Conservation (phyloP, 2,329 filamentous ascomycete species). For the Curvularia hawaiiensis region DNA sequence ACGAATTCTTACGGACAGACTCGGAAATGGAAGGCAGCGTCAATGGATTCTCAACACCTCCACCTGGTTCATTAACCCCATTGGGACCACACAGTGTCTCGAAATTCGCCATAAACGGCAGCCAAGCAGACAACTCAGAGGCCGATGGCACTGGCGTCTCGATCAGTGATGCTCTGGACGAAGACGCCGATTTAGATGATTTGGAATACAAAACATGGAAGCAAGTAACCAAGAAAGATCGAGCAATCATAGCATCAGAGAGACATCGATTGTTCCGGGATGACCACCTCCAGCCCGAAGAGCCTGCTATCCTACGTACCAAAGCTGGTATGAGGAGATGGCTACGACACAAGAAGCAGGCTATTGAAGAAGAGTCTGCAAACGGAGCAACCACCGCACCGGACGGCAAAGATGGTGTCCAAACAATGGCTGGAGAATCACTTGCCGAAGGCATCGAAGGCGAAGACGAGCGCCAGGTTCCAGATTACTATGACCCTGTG, state of each 20-base stretch:
- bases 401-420: conserved; percentile 54
- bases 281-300: conserved; percentile 82
- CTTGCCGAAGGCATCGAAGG: conserved; percentile 93
- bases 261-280: conserved; percentile 84
- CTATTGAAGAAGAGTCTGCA: conserved; percentile 46
- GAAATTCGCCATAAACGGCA: conserved; percentile 62
- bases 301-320: conserved; percentile 81
- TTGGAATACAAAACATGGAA: conserved; percentile 97
- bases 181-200: conserved; percentile 86
- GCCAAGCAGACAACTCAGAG: conserved; percentile 85
- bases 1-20: conserved; percentile 64
- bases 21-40: conserved; percentile 83
- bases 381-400: conserved; percentile 57
- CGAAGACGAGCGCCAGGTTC: conserved; percentile 77
- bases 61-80: conserved; percentile 77
- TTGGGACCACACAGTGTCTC: conserved; percentile 70
- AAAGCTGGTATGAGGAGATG: conserved; percentile 91
- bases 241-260: conserved; percentile 83
- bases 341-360: conserved; percentile 77
- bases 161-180: conserved; percentile 69
- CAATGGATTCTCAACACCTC: conserved; percentile 85
- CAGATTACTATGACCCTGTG: conserved; percentile 92
- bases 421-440: conserved; percentile 68
- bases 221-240: conserved; percentile 96
- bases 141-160: conserved; percentile 74